These are phyloP conservation scores for Coniferiporia weirii DNA, from an alignment of 1,284 basidiomycete genomes.

Conservation along the genomic window DNA sequence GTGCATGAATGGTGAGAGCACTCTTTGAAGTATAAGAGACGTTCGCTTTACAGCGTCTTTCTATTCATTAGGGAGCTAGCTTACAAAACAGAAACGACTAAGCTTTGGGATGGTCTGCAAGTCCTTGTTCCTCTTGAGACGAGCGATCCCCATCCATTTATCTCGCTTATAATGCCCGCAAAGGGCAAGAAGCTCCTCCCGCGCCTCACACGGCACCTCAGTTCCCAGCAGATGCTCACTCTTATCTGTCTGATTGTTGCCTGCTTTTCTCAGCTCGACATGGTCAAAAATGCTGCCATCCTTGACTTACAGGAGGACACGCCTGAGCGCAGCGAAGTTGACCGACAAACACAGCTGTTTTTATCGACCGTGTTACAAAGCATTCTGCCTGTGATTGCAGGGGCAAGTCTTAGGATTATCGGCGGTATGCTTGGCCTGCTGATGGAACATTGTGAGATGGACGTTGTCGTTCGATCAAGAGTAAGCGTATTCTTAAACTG, in stretches of 20 bases:
- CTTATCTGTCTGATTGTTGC: constrained; percentile 90
- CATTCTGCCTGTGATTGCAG: constrained; percentile 77
- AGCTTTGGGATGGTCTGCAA: constrained; percentile 78
- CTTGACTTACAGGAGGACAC: constrained; percentile 67
- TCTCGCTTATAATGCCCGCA: constrained; percentile 81
- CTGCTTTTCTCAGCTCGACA: constrained; percentile 90
- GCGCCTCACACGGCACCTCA: constrained; percentile 84
- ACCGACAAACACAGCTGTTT: constrained; percentile 87
- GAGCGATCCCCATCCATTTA: constrained; percentile 94
- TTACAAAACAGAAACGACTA: constrained; percentile 60
- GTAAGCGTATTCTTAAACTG: constrained; percentile 39
- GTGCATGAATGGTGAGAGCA: constrained; percentile 47
- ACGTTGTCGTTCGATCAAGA: constrained; percentile 67
- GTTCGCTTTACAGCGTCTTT: constrained; percentile 1
- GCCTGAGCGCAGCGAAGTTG: constrained; percentile 66
- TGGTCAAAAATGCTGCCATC: constrained; percentile 69
- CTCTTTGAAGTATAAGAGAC: not conserved
- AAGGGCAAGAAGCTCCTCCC: constrained; percentile 95
- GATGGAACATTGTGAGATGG: constrained; percentile 77
- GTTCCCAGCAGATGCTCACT: constrained; percentile 76
- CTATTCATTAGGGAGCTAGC: constrained; percentile 44
- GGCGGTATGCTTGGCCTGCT: constrained; percentile 85
- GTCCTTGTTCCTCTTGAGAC: constrained; percentile 91
- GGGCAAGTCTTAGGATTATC: constrained; percentile 76
- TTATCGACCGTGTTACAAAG: constrained; percentile 82